A percentile compares a stretch with the other conserved stretches of the same genome.
Evolutionary conservation across 345 rosid genomes (phyloP).

Genomic region (Murraya paniculata): DNA sequence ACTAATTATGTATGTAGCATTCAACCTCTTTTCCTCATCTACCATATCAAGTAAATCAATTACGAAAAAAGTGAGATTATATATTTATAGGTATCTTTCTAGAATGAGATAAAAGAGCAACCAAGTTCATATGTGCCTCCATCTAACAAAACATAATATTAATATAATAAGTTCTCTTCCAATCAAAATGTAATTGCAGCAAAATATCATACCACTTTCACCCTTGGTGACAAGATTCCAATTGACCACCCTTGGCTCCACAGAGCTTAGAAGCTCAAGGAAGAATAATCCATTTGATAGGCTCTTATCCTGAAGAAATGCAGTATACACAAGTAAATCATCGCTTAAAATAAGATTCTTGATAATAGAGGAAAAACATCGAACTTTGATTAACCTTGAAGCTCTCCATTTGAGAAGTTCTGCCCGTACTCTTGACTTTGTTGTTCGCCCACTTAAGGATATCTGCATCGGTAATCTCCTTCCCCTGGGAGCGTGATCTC

Average conservation of each 20-base stretch:
- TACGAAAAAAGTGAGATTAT: neutral
- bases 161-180: neutral
- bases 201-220: constrained; percentile 59
- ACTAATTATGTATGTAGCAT: constrained; percentile 91
- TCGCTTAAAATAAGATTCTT: neutral
- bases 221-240: constrained; percentile 98
- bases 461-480: constrained; percentile 73
- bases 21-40: constrained; percentile 93
- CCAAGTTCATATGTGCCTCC: neutral
- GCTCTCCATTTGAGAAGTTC: constrained; percentile 61
- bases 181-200: neutral
- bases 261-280: constrained; percentile 83
- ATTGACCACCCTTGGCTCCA: constrained; percentile 94
- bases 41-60: constrained; percentile 16
- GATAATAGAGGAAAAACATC: neutral
- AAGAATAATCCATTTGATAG: constrained; percentile 77
- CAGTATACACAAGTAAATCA: neutral
- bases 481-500: constrained; percentile 74
- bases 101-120: neutral
- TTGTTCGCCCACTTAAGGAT: constrained; percentile 77
- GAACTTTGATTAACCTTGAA: constrained; percentile 57
- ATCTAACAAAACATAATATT: neutral
- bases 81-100: neutral
- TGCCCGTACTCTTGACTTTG: constrained; percentile 60
- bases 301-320: constrained; percentile 65